These are phyloP conservation scores for Vitis amurensis DNA, from an alignment of 164 flowering plant species.

Conservation along the genomic window DNA sequence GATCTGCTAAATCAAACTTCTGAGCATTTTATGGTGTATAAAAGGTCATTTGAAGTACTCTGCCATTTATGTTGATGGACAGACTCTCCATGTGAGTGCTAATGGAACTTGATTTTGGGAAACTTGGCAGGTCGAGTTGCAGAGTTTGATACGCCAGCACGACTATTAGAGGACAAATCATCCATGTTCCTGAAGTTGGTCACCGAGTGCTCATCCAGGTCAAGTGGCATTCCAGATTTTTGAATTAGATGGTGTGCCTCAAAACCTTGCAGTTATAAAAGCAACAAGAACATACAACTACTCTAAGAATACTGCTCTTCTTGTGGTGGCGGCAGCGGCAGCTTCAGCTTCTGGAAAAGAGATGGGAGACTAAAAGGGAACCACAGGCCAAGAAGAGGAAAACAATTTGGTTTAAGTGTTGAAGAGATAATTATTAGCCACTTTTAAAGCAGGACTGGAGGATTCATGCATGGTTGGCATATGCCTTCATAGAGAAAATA, in stretches of 20 bases:
- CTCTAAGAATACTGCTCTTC: constrained; percentile 2
- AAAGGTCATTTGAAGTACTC: no score
- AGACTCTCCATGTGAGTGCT: no score
- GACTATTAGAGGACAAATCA: constrained; percentile 77
- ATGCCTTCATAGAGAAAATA: neutral
- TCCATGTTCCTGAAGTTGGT: constrained; percentile 92
- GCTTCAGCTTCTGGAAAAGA: constrained; percentile 12
- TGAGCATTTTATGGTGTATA: no score
- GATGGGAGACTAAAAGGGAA: neutral
- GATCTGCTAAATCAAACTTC: no score
- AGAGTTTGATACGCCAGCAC: constrained; percentile 81
- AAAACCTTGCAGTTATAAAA: neutral
- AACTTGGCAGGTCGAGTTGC: constrained; percentile 74
- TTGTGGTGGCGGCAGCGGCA: constrained; percentile 17
- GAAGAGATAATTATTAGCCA: constrained; percentile 9
- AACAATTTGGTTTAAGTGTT: constrained; percentile 3
- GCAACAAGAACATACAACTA: constrained; percentile 4
- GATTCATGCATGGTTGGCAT: constrained; percentile 11
- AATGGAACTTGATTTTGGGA: no score
- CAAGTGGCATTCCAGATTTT: constrained; percentile 75
- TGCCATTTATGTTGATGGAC: no score
- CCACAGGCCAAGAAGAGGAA: neutral
- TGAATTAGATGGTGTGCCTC: constrained; percentile 21
- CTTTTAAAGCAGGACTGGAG: constrained; percentile 3
- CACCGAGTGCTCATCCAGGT: constrained; percentile 83